These are phyloP conservation scores for Beauveria pseudobassiana DNA, from an alignment of 2,329 filamentous ascomycete species.

Conservation along the genomic window DNA sequence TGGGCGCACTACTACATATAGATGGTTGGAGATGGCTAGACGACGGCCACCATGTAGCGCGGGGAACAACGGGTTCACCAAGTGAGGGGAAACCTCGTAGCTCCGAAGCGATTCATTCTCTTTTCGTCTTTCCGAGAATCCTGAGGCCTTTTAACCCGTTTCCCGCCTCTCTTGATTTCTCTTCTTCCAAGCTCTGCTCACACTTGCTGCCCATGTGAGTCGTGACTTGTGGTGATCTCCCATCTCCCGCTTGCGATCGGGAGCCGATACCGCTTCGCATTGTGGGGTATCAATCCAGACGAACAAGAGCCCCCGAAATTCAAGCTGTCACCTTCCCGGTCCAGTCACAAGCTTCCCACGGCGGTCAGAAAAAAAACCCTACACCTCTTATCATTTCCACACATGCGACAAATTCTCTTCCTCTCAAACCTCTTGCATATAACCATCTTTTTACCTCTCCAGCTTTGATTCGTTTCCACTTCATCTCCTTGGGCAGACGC, in stretches of 20 bases:
- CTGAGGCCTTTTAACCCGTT: neutral
- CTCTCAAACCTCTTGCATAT: neutral
- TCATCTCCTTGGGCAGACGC: neutral
- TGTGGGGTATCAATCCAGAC: conserved; percentile 5
- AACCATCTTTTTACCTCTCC: neutral
- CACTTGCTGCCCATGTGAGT: neutral
- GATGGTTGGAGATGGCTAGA: neutral
- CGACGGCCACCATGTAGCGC: neutral
- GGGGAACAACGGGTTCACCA: conserved; percentile 4
- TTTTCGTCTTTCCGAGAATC: neutral
- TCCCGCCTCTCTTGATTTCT: too few species aligned
- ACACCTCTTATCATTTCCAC: neutral
- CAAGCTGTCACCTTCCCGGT: neutral
- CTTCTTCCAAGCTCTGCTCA: neutral
- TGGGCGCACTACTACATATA: neutral
- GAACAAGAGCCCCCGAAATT: neutral
- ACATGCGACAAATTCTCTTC: neutral
- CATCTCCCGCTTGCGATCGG: neutral
- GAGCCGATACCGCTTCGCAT: conserved; percentile 8
- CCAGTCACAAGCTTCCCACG: conserved; percentile 8
- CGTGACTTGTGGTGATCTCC: neutral
- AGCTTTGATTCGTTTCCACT: neutral
- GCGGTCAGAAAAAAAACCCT: neutral
- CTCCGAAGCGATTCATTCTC: neutral
- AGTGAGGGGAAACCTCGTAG: conserved; percentile 5